phyloP scores from a whole-genome alignment of 164 flowering plant genomes.

The Magnolia officinalis region DNA sequence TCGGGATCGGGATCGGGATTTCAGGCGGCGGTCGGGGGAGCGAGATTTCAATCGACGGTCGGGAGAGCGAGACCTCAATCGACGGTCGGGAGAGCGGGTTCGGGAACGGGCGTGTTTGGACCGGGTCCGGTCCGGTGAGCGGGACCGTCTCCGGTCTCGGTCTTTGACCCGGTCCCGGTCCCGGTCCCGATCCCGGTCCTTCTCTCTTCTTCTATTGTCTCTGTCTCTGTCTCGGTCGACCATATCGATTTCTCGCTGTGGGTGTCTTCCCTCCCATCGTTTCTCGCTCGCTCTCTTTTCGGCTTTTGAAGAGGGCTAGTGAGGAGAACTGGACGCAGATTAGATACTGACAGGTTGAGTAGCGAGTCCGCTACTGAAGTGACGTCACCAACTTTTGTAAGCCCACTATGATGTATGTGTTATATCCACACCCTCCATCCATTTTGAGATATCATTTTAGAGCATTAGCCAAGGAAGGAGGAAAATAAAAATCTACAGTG shows the following conservation, averaged over 20 bases:
- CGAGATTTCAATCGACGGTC: slow-evolving; percentile 29
- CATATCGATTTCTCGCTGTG: not conserved
- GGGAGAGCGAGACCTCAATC: slow-evolving; percentile 33
- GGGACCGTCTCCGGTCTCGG: slow-evolving; percentile 46
- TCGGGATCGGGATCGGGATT: slow-evolving; percentile 32
- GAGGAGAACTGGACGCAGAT: too few relatives aligned
- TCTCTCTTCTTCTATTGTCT: slow-evolving; percentile 19
- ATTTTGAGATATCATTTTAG: too few relatives aligned
- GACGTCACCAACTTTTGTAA: too few relatives aligned
- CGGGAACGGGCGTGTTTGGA: slow-evolving; percentile 40
- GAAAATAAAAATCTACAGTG: too few relatives aligned
- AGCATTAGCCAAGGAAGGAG: too few relatives aligned
- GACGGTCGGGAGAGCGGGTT: slow-evolving; percentile 33
- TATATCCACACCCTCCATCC: too few relatives aligned
- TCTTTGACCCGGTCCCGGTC: slow-evolving; percentile 34
- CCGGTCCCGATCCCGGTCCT: slow-evolving; percentile 23
- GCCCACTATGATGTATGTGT: too few relatives aligned
- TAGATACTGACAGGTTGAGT: too few relatives aligned
- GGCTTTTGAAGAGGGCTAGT: too few relatives aligned
- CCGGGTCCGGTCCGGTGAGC: slow-evolving; percentile 48
- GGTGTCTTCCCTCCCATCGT: not conserved
- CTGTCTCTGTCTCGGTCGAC: slow-evolving; percentile 19
- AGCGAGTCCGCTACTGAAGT: too few relatives aligned
- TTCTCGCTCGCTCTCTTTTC: too few relatives aligned
- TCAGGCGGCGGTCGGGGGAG: slow-evolving; percentile 42